A percentile compares a stretch with the other conserved stretches of the same genome.
phyloP scores from a whole-genome alignment of 2,329 filamentous ascomycete species.

The Neoascochyta sp. region DNA sequence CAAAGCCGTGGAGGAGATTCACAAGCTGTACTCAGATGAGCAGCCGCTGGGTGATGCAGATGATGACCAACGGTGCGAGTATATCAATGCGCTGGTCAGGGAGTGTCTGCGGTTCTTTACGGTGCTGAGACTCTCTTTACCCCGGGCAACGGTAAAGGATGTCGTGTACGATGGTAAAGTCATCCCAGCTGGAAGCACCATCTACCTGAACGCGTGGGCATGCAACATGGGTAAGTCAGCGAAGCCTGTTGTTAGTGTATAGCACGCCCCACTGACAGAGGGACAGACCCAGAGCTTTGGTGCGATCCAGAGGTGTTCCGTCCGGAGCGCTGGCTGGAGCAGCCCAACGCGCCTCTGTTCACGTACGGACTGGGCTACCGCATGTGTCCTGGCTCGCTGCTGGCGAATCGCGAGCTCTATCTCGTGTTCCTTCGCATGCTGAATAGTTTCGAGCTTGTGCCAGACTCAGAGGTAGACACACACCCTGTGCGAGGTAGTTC shows the following conservation, averaged over 20 bases:
- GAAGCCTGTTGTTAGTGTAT: too few relatives aligned
- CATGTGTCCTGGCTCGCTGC: conserved; percentile 62
- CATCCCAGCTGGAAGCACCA: conserved; percentile 60
- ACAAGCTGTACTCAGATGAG: conserved; percentile 50
- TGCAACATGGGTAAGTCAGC: conserved; percentile 61
- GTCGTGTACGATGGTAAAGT: conserved; percentile 55
- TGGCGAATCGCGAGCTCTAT: conserved; percentile 64
- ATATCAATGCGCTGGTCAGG: conserved; percentile 60
- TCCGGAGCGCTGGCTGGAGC: conserved; percentile 60
- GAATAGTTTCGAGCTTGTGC: conserved; percentile 58
- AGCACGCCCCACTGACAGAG: conserved; percentile 5
- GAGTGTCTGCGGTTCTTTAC: conserved; percentile 62
- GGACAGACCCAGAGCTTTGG: conserved; percentile 53
- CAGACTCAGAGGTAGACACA: conserved; percentile 53
- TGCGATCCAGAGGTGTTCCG: conserved; percentile 57
- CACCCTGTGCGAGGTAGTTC: conserved; percentile 58
- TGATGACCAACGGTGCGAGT: conserved; percentile 62
- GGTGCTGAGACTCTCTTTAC: conserved; percentile 60
- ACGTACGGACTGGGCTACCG: conserved; percentile 64
- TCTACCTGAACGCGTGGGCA: conserved; percentile 66
- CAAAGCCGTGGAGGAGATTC: conserved; percentile 56
- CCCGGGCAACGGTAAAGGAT: conserved; percentile 59
- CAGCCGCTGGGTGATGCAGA: conserved; percentile 57
- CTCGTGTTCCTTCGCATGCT: conserved; percentile 61
- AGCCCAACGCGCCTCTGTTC: conserved; percentile 61